Evolutionary conservation across 495 filamentous ascomycete genomes (phyloP), one percentile per base, ranked within the genome.

Genomic region (Daldinia decipiens): DNA sequence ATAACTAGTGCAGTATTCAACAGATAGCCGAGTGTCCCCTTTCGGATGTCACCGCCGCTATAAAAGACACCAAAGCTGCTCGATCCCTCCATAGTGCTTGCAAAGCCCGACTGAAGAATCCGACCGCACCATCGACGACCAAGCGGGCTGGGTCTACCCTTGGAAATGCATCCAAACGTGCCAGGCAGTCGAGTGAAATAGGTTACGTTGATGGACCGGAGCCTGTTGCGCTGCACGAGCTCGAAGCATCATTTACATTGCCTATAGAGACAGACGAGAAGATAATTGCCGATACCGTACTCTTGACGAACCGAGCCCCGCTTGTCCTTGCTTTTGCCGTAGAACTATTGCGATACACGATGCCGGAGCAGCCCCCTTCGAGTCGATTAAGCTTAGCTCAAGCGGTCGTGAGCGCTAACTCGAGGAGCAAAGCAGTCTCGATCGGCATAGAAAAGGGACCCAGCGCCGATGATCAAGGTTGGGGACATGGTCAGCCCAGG

Each of bases 281-380:
- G 24, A 80, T 84, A 36, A 84, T 95, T 11, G 78, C 79, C 5
- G 74, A 80, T 9, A 86, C 84, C n/a, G 78, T 85, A 12, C 70
- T 96, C 0, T 78, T 87, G 50, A 95, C 92, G 9, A 96, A 95
- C 74, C 82, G 93, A 38, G 93, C 93, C 12, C 93, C 93, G 5
- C 81, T 96, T 27, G 90, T 95, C 9, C 81, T 96, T 17, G 93
- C 93, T 6, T 95, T 95, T 79, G 91, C 91, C 1, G 86, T 93
- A 15, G 85, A 85, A 64, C 76, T 94, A 56, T 72, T 94, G 51
- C 90, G 89, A 58, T 88, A 90, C 72, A 94, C 92, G 0, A 94
- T 93, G 89, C 91, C 92, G 0, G 88, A 90, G 65, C 93, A 96
- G 75, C 93, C 93, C 4, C 82, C 90, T n/a, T 93, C 91, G 5